Evolutionary conservation across 1,284 basidiomycete genomes (phyloP).

Genomic region (Moesziomyces sp.): DNA sequence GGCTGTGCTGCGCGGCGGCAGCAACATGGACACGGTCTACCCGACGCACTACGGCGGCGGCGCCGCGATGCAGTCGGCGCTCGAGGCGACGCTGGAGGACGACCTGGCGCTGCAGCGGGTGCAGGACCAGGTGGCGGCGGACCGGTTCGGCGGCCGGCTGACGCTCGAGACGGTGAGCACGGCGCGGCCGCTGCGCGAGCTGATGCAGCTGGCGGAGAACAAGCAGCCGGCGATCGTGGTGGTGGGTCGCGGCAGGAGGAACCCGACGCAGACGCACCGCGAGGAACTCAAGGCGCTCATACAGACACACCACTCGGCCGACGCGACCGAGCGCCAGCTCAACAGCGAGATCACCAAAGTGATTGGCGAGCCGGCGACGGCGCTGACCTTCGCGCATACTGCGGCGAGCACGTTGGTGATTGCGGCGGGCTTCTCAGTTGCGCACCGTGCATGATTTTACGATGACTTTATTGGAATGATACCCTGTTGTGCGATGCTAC

Average conservation of each 20-base stretch:
- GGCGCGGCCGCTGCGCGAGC: slow-evolving; percentile 35
- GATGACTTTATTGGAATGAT: no score
- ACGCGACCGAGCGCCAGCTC: slow-evolving; percentile 40
- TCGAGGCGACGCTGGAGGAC: slow-evolving; percentile 58
- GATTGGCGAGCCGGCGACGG: slow-evolving; percentile 58
- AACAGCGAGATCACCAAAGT: slow-evolving; percentile 61
- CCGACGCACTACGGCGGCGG: slow-evolving; percentile 31
- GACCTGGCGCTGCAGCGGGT: slow-evolving; percentile 50
- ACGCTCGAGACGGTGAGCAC: slow-evolving; percentile 24
- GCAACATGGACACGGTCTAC: slow-evolving; percentile 58
- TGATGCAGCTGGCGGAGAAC: slow-evolving; percentile 25
- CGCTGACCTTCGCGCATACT: slow-evolving; percentile 31
- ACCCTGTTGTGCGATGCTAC: no score
- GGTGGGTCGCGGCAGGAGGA: slow-evolving; percentile 52
- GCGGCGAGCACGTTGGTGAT: slow-evolving; percentile 51
- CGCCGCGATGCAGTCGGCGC: slow-evolving; percentile 19
- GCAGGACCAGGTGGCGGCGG: slow-evolving; percentile 39
- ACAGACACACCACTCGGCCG: slow-evolving; percentile 11
- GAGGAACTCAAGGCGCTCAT: slow-evolving; percentile 53
- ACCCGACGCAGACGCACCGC: slow-evolving; percentile 59
- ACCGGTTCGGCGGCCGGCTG: slow-evolving; percentile 23
- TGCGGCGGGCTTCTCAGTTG: slow-evolving; percentile 38
- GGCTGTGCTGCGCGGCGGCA: slow-evolving; percentile 9
- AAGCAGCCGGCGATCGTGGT: slow-evolving; percentile 50
- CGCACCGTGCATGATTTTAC: neutral